Evolutionary conservation across 345 rosid genomes (phyloP).

Genomic region (Citrus glauca): DNA sequence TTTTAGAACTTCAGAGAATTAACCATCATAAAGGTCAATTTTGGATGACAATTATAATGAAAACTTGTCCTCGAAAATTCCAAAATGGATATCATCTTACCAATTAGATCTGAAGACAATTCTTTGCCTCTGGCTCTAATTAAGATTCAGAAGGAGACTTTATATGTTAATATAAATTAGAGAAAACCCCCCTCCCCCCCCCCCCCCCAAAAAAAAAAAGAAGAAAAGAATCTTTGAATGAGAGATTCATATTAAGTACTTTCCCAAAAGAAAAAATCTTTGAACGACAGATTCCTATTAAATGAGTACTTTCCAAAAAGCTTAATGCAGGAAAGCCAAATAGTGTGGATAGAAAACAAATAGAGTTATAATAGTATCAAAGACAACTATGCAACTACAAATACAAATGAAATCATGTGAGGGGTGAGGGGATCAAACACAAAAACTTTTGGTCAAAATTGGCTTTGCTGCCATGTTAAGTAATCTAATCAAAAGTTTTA

Average conservation of each 20-base stretch:
- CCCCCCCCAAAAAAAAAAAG: background rate
- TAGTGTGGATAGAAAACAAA: no score
- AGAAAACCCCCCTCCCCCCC: background rate
- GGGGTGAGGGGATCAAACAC: background rate
- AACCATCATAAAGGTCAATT: background rate
- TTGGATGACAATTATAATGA: background rate
- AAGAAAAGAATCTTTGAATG: background rate
- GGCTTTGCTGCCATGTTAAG: background rate
- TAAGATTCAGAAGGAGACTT: background rate
- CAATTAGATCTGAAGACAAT: background rate
- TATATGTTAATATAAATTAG: background rate
- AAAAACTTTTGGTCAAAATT: no score
- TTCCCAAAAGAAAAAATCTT: background rate
- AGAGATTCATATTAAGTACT: background rate
- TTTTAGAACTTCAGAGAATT: background rate
- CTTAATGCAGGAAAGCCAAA: background rate
- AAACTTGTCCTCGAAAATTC: background rate
- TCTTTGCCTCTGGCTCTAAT: background rate
- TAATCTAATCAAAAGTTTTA: background rate
- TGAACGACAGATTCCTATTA: background rate
- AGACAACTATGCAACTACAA: background rate
- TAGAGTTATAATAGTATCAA: background rate
- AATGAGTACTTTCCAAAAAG: background rate
- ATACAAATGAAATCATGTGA: background rate
- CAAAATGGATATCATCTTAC: no score